A percentile compares a stretch with the other conserved stretches of the same genome.
These are phyloP conservation scores for Tripterygium wilfordii DNA, from an alignment of 177 flowering plant genomes.

Conservation along the genomic window DNA sequence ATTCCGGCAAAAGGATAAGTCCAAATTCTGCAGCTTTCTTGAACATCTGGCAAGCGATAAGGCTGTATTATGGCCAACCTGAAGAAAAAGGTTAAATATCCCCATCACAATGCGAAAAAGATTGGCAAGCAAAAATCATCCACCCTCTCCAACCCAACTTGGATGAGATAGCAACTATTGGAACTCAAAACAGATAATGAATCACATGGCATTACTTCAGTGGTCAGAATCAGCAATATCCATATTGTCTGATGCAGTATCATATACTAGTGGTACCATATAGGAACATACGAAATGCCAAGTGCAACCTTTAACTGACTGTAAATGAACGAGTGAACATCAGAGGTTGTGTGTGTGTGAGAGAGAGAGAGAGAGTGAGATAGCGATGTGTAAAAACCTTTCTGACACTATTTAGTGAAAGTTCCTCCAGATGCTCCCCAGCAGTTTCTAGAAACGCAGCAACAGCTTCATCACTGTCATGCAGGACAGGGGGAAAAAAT, in stretches of 20 bases:
- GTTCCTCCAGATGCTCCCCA: slow-evolving; percentile 57
- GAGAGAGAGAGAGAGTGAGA: slow-evolving; percentile 6
- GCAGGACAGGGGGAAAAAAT: neutral
- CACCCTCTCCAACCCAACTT: neutral
- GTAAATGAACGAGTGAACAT: no score
- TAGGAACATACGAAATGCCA: no score
- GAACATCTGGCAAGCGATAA: slow-evolving; percentile 39
- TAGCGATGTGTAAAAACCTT: slow-evolving; percentile 36
- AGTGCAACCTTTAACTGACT: no score
- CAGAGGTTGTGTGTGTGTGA: no score
- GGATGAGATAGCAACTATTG: no score
- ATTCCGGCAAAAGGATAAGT: slow-evolving; percentile 61
- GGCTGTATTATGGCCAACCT: slow-evolving; percentile 51
- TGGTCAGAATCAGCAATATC: no score
- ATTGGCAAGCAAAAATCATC: no score
- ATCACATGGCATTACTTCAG: no score
- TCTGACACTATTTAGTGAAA: slow-evolving; percentile 58
- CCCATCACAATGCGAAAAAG: neutral
- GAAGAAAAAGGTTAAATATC: slow-evolving; percentile 1
- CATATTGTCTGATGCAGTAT: no score
- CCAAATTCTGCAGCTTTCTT: slow-evolving; percentile 35
- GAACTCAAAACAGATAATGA: no score
- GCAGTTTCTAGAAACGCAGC: slow-evolving; percentile 78
- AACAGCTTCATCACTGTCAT: slow-evolving; percentile 80
- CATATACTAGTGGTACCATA: no score